phyloP scores from a whole-genome alignment of 2,329 filamentous ascomycete genomes.

The Pestalotiopsis sp. region DNA sequence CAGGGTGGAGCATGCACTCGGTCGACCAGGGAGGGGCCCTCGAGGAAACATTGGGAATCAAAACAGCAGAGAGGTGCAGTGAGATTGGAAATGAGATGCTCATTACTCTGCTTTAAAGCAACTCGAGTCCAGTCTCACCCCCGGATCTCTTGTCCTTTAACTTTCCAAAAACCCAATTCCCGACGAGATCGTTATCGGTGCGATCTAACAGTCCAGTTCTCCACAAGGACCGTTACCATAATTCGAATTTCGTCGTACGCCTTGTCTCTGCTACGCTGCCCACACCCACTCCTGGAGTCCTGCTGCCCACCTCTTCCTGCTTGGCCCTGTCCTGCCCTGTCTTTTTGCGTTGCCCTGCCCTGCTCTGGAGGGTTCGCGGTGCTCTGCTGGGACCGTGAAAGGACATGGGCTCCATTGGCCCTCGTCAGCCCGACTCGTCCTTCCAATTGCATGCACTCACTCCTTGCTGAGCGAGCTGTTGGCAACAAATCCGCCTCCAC shows the following conservation, averaged over 20 bases:
- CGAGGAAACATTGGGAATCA: conserved; percentile 21
- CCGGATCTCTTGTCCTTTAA: background rate
- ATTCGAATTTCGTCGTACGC: background rate
- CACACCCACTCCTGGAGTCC: background rate
- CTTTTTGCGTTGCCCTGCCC: background rate
- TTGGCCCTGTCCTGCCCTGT: background rate
- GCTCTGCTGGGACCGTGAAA: background rate
- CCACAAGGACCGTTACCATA: background rate
- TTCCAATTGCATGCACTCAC: conserved; percentile 5
- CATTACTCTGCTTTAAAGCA: conserved; percentile 19
- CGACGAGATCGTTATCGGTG: background rate
- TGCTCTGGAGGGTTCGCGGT: conserved; percentile 11
- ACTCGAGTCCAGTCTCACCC: conserved; percentile 11
- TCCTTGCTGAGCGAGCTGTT: conserved; percentile 7
- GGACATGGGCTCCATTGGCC: conserved; percentile 24
- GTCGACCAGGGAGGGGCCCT: conserved; percentile 20
- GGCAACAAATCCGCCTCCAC: background rate
- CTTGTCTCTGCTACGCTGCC: background rate
- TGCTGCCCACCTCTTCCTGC: background rate
- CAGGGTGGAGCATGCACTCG: conserved; percentile 10
- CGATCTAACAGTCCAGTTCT: background rate
- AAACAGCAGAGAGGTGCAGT: conserved; percentile 16
- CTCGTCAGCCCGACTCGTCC: conserved; percentile 19
- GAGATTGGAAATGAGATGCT: conserved; percentile 21
- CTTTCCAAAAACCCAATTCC: background rate